Conservation (phyloP, 2,329 filamentous ascomycete genomes). For the Trichophyton verrucosum region DNA sequence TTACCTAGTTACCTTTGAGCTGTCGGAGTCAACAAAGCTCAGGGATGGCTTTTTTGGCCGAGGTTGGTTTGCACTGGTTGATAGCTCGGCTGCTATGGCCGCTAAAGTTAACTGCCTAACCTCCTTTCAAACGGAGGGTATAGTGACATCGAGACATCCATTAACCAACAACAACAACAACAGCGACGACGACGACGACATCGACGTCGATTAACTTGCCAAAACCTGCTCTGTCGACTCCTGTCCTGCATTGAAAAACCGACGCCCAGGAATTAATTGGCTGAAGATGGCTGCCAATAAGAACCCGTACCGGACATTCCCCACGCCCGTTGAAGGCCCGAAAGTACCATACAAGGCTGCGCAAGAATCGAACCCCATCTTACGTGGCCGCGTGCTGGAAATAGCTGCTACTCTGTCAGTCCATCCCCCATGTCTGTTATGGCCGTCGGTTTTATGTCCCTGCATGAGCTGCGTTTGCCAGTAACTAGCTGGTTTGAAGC, state of each 20-base stretch:
- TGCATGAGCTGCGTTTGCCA: too few relatives aligned
- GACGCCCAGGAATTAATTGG: background rate
- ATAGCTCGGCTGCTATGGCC: background rate
- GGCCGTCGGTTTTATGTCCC: too few relatives aligned
- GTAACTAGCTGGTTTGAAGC: background rate
- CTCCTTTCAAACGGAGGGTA: too few relatives aligned
- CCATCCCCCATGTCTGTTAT: background rate
- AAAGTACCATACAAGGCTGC: constrained; percentile 35
- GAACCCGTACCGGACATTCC: constrained; percentile 11
- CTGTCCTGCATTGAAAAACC: background rate
- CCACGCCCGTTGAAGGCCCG: constrained; percentile 29
- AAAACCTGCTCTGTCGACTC: background rate
- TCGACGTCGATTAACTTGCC: background rate
- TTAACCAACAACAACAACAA: background rate
- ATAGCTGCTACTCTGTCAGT: constrained; percentile 51
- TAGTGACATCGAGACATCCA: too few relatives aligned
- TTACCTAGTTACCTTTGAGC: background rate
- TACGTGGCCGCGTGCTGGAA: constrained; percentile 53
- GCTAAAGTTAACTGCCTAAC: too few relatives aligned
- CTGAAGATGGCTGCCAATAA: background rate
- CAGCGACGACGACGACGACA: background rate
- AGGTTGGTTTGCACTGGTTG: background rate
- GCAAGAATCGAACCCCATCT: constrained; percentile 54
- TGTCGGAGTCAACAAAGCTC: background rate
- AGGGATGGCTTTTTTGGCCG: background rate